A percentile compares a stretch with the other conserved stretches of the same genome.
Conservation (phyloP, 768 basidiomycete species). For the Termitomyces sp. region DNA sequence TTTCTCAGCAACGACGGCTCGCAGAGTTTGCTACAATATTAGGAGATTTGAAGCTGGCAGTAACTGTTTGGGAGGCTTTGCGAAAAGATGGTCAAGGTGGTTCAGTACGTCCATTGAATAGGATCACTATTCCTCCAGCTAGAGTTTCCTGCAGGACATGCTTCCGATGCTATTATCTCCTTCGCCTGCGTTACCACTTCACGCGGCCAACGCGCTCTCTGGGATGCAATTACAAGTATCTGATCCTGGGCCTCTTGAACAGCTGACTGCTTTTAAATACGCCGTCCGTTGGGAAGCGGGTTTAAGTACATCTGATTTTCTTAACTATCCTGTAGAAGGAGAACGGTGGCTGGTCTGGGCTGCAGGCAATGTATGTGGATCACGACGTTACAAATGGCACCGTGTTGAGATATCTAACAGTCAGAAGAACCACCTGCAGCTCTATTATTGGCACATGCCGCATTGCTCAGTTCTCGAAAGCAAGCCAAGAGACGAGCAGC, state of each 20-base stretch:
- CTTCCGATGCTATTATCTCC: conserved; percentile 68
- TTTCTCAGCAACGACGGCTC: conserved; percentile 69
- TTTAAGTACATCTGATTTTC: conserved; percentile 52
- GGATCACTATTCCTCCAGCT: neutral
- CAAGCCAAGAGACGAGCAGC: conserved; percentile 57
- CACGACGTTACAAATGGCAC: neutral
- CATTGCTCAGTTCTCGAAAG: conserved; percentile 58
- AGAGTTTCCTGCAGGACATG: conserved; percentile 54
- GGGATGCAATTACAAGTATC: conserved; percentile 34
- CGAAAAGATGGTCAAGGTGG: conserved; percentile 87
- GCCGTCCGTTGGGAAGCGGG: conserved; percentile 77
- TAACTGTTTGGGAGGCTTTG: conserved; percentile 77
- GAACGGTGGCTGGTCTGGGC: conserved; percentile 87
- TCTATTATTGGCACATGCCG: conserved; percentile 77
- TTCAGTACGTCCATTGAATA: conserved; percentile 46
- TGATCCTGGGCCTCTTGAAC: conserved; percentile 56
- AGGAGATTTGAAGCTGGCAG: conserved; percentile 84
- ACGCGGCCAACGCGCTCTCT: conserved; percentile 58
- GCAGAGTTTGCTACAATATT: conserved; percentile 94
- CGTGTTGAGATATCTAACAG: conserved; percentile 36
- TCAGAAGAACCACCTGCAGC: conserved; percentile 80
- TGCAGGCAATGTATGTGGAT: conserved; percentile 60
- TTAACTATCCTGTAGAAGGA: conserved; percentile 54
- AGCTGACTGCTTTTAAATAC: conserved; percentile 59
- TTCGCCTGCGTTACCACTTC: conserved; percentile 50